Evolutionary conservation across 73 alveolate species (phyloP), one percentile per base, ranked within the genome.

Genomic region (Blepharisma stoltei): DNA sequence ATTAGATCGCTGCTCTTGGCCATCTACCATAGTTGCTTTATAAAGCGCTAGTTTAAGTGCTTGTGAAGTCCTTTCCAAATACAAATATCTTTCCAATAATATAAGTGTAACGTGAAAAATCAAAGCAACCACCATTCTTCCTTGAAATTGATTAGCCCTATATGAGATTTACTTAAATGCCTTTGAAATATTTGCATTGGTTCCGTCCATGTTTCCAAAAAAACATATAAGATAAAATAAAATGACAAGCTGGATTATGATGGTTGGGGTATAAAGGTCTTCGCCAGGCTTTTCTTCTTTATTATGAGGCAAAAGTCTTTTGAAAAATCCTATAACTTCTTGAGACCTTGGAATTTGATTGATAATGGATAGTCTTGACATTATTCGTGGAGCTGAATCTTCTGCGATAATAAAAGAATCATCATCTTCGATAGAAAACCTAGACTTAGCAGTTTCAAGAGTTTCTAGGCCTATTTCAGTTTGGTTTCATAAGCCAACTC

Each of bases 221-320:
- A 93, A 93, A 77, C 88, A 82, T 41, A 93, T 86, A 47, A 93
- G 76, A 83, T 83, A 93, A 37, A 90, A 71, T 71, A 93, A 80
- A 20, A 88, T 85, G 27, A 88, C 46, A 55, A 85, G 78, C 70
- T 84, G 85, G 86, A 88, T 67, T 18, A 85, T 49, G 25, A 92
- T 88, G 53, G 87, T 82, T 37, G 81, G 71, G 7, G 87, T 79
- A 83, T 93, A 93, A 23, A 90, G 82, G 80, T 93, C 98, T 75
- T 81, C 70, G 44, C 98, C 98, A 2, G 98, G 98, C 80, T 93
- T 93, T 79, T 93, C 90, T 76, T 90, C 91, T 77, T 92, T 93
- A 18, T 88, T 78, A 53, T 88, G 68, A 20, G 95, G 93, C 70
- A 93, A 88, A 52, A 90, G 88, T 70, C 84, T 76, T 48, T 85